These are phyloP conservation scores for Lasiodiplodia sp. DNA, from an alignment of 2,329 filamentous ascomycete species.

Conservation along the genomic window DNA sequence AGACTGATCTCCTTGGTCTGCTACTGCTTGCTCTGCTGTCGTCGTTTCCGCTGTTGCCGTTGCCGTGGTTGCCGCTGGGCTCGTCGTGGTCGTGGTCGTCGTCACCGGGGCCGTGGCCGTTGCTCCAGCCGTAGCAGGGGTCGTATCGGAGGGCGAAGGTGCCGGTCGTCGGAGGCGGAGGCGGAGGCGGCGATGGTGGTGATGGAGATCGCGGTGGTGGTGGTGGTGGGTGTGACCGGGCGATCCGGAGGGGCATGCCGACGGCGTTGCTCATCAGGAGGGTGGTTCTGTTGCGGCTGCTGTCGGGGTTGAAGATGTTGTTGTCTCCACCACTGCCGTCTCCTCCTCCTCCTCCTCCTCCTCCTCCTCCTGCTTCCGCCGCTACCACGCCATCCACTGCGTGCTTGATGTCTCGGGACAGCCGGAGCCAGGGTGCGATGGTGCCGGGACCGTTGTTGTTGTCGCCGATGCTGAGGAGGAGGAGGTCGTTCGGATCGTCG, in stretches of 20 bases:
- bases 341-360: slow-evolving; percentile 9
- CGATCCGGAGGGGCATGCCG: not conserved
- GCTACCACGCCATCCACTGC: slow-evolving; percentile 39
- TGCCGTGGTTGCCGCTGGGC: not conserved
- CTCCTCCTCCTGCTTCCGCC: slow-evolving; percentile 34
- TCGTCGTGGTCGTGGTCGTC: too few relatives aligned
- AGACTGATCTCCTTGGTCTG: fast-evolving
- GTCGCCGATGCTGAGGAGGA: slow-evolving; percentile 41
- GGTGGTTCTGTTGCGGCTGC: not conserved
- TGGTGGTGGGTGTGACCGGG: not conserved
- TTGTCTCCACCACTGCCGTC: not conserved
- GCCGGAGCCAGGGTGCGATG: slow-evolving; percentile 48
- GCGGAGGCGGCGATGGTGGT: too few relatives aligned
- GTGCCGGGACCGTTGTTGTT: slow-evolving; percentile 30
- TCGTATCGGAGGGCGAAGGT: not conserved
- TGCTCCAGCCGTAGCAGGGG: not conserved
- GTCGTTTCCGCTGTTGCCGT: not conserved
- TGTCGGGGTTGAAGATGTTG: not conserved
- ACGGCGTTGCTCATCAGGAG: not conserved
- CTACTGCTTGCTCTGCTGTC: not conserved
- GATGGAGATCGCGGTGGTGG: not conserved
- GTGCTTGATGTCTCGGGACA: slow-evolving; percentile 47
- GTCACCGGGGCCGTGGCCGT: too few relatives aligned
- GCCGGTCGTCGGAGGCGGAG: too few relatives aligned
- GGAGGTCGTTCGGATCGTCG: slow-evolving; percentile 42